Evolutionary conservation across 2,329 filamentous ascomycete genomes (phyloP).

Genomic region (Microthyrium microscopicum): DNA sequence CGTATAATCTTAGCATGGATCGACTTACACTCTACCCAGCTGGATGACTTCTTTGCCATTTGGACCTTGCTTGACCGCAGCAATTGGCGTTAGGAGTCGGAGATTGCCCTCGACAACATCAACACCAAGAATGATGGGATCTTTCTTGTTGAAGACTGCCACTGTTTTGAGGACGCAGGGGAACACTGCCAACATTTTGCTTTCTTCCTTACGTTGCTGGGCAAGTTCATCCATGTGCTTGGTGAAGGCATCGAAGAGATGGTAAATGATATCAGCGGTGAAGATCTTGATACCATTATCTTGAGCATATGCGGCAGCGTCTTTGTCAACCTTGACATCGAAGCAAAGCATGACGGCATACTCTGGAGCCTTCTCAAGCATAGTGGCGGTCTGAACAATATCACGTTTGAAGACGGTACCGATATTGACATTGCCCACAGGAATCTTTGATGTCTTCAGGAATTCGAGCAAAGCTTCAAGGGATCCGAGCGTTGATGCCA

Average conservation of each 20-base stretch:
- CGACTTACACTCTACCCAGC: constrained; percentile 80
- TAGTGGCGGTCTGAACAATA: constrained; percentile 81
- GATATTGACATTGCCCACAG: constrained; percentile 91
- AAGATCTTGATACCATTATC: constrained; percentile 96
- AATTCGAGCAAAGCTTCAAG: constrained; percentile 94
- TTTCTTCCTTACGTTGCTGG: constrained; percentile 90
- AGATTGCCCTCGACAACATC: constrained; percentile 88
- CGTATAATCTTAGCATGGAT: constrained; percentile 2
- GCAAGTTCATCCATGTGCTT: constrained; percentile 79
- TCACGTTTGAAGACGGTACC: constrained; percentile 97
- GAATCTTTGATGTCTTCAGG: constrained; percentile 89
- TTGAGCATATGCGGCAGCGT: constrained; percentile 78
- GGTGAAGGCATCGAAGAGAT: constrained; percentile 92
- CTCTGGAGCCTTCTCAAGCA: constrained; percentile 90
- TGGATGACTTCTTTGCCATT: constrained; percentile 76
- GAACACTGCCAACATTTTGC: constrained; percentile 90
- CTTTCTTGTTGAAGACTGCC: constrained; percentile 96
- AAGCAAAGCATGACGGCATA: constrained; percentile 99
- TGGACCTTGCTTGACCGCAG: constrained; percentile 67
- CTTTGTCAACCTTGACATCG: constrained; percentile 98
- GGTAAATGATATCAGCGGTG: constrained; percentile 97
- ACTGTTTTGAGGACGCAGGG: constrained; percentile 82
- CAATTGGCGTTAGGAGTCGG: constrained; percentile 74
- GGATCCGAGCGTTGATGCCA: constrained; percentile 92
- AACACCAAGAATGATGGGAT: constrained; percentile 85